Conservation (phyloP, 2,329 filamentous ascomycete genomes). For the Nectriaceae sp. region DNA sequence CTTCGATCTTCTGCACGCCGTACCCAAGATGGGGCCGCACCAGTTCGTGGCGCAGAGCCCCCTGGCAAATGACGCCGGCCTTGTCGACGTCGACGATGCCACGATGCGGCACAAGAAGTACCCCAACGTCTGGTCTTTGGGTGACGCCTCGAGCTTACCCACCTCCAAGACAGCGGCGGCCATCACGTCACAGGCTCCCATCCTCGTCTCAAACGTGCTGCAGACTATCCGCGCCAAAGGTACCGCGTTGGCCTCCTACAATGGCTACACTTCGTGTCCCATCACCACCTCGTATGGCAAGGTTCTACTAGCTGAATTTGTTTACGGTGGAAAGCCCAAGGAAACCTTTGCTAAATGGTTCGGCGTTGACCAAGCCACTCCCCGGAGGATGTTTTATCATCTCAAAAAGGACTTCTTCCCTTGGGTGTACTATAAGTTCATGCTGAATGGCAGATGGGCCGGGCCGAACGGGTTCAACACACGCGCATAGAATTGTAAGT, state of each 20-base stretch:
- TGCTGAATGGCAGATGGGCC: conserved; percentile 64
- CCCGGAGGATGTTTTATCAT: conserved; percentile 60
- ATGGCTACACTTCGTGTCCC: conserved; percentile 59
- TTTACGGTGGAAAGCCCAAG: conserved; percentile 63
- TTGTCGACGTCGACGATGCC: conserved; percentile 56
- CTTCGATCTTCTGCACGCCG: conserved; percentile 59
- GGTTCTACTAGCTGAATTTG: conserved; percentile 66
- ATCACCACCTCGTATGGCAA: conserved; percentile 60
- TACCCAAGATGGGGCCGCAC: conserved; percentile 61
- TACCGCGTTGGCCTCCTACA: conserved; percentile 43
- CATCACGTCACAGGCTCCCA: conserved; percentile 51
- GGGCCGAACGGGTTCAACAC: conserved; percentile 64
- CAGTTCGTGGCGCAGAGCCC: conserved; percentile 53
- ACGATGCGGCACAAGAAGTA: conserved; percentile 56
- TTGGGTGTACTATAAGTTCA: conserved; percentile 62
- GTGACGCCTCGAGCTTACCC: conserved; percentile 59
- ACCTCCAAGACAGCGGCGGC: conserved; percentile 59
- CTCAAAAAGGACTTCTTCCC: conserved; percentile 70
- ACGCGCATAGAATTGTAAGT: too few species aligned
- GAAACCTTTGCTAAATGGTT: conserved; percentile 59
- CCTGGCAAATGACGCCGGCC: conserved; percentile 56
- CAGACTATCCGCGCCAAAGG: conserved; percentile 46
- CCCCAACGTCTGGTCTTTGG: conserved; percentile 59
- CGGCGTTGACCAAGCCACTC: conserved; percentile 58
- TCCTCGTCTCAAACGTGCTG: conserved; percentile 52